Conservation (phyloP, 257 asterid genomes). For the Solanum medicagineum region DNA sequence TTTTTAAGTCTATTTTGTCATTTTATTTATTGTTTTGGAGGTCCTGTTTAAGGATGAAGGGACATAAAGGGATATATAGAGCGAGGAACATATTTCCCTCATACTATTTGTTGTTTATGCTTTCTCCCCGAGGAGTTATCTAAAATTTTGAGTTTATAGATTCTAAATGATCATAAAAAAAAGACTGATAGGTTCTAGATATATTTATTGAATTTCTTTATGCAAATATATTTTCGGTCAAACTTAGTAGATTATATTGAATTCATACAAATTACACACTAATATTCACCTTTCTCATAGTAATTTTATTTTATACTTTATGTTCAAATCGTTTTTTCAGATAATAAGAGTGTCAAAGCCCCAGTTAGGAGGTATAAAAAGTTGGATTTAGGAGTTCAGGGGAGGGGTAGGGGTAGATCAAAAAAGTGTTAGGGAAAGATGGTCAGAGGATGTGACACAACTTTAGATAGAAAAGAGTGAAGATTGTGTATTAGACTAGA, state of each 20-base stretch:
- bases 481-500: too few species aligned
- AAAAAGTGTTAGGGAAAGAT: too few species aligned
- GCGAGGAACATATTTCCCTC: neutral
- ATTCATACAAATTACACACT: accelerated
- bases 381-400: too few species aligned
- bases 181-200: neutral
- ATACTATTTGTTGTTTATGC: neutral
- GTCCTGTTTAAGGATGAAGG: neutral
- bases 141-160: neutral
- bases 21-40: neutral
- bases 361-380: too few species aligned
- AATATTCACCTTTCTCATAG: neutral
- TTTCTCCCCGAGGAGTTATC: accelerated
- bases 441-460: too few species aligned
- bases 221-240: accelerated
- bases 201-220: neutral
- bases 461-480: too few species aligned
- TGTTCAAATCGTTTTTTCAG: neutral
- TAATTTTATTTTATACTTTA: neutral
- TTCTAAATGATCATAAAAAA: neutral
- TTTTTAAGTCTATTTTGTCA: neutral
- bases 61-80: neutral
- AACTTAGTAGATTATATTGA: neutral
- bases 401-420: too few species aligned
- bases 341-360: too few species aligned